Percentiles rank a stretch among this genome's conserved stretches.
Evolutionary conservation across 2,329 filamentous ascomycete species (phyloP).

Genomic region (Colletotrichum sansevieriae): DNA sequence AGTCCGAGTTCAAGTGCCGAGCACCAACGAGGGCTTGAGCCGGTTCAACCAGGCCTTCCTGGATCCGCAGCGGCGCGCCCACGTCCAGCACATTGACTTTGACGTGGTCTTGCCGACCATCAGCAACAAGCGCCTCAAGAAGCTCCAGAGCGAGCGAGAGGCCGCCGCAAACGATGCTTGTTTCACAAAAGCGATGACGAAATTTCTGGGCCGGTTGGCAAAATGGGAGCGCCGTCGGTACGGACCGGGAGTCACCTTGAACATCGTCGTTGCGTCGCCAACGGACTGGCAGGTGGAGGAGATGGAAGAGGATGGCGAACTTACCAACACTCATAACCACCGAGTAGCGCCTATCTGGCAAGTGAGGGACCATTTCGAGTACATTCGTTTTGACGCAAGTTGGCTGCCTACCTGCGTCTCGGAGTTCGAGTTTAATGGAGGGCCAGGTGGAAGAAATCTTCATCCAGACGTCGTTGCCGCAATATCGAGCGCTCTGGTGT

Average conservation of each 20-base stretch:
- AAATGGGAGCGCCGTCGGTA: slow-evolving; percentile 18
- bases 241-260: slow-evolving; percentile 3
- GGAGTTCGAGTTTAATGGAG: slow-evolving; percentile 1
- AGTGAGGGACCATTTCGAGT: slow-evolving; percentile 1
- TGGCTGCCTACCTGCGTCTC: slow-evolving; percentile 13
- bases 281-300: slow-evolving; percentile 20
- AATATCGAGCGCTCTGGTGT: neutral
- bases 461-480: slow-evolving; percentile 6
- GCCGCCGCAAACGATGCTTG: neutral
- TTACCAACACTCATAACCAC: neutral
- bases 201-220: neutral
- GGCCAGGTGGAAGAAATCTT: neutral
- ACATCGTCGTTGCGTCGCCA: slow-evolving; percentile 1
- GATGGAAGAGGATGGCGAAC: slow-evolving; percentile 15
- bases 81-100: slow-evolving; percentile 22
- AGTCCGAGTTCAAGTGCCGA: slow-evolving; percentile 11
- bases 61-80: slow-evolving; percentile 11
- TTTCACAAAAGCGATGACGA: slow-evolving; percentile 9
- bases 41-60: slow-evolving; percentile 26
- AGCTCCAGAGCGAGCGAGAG: slow-evolving; percentile 1
- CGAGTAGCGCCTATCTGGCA: slow-evolving; percentile 9
- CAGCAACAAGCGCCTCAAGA: slow-evolving; percentile 11
- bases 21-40: slow-evolving; percentile 20
- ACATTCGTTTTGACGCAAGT: neutral
- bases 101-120: slow-evolving; percentile 11